phyloP scores from a whole-genome alignment of 345 rosid species.

The Jatropha curcas region DNA sequence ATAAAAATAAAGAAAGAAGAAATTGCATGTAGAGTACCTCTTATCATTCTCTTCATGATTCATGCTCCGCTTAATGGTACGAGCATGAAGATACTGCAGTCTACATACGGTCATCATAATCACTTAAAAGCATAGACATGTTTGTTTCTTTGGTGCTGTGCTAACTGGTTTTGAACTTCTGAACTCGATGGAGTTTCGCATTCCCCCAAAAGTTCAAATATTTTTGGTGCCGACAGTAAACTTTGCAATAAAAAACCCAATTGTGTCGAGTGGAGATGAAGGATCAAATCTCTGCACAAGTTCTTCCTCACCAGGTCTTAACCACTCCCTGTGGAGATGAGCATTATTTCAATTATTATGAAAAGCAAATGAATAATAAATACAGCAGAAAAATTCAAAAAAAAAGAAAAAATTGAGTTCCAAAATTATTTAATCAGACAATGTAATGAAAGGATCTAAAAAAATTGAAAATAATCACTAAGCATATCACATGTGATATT shows the following conservation, averaged over 20 bases:
- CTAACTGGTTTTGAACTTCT: slow-evolving; percentile 1
- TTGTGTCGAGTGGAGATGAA: slow-evolving; percentile 79
- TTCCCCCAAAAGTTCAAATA: background rate
- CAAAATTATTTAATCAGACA: background rate
- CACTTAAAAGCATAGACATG: background rate
- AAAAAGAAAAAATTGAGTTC: background rate
- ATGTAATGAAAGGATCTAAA: too few species aligned
- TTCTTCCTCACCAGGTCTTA: slow-evolving; percentile 88
- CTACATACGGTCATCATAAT: background rate
- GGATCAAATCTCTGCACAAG: slow-evolving; percentile 94
- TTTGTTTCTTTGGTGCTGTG: background rate
- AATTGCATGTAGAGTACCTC: background rate
- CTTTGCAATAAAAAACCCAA: slow-evolving; percentile 96
- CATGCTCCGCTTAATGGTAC: background rate
- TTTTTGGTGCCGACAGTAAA: slow-evolving; percentile 48
- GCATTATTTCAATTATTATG: background rate
- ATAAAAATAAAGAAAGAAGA: background rate
- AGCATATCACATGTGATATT: too few species aligned
- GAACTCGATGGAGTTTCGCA: background rate
- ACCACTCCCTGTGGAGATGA: slow-evolving; percentile 67
- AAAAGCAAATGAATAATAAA: background rate
- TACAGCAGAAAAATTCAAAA: too few species aligned
- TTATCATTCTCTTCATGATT: background rate
- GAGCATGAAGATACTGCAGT: background rate
- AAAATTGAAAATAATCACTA: too few species aligned